phyloP scores from a whole-genome alignment of 495 filamentous ascomycete genomes.

The Echria macrotheca region DNA sequence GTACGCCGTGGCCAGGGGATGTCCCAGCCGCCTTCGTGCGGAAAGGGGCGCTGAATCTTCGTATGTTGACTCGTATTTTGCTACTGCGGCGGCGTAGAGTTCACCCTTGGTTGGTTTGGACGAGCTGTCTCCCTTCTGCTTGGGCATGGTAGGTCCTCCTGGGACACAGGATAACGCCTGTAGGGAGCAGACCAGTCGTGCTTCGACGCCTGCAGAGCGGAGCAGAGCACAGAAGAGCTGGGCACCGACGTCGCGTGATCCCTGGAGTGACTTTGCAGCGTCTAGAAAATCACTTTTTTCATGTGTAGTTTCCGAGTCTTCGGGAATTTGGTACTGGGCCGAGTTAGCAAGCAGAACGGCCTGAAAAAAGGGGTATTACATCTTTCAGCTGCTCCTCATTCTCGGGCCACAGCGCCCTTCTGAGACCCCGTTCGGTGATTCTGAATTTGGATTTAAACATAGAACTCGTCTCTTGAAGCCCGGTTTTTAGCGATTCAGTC shows the following conservation, averaged over 20 bases:
- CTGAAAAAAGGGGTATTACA: slow-evolving; percentile 31
- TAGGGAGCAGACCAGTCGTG: slow-evolving; percentile 89
- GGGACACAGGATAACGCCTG: slow-evolving; percentile 72
- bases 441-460: slow-evolving; percentile 61
- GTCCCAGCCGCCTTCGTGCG: slow-evolving; percentile 35
- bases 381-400: slow-evolving; percentile 53
- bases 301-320: slow-evolving; percentile 46
- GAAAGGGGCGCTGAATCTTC: slow-evolving; percentile 18
- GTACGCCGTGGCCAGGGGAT: slow-evolving; percentile 38
- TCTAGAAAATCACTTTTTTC: slow-evolving; percentile 65
- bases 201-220: slow-evolving; percentile 67
- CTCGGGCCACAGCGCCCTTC: slow-evolving; percentile 67
- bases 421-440: slow-evolving; percentile 65
- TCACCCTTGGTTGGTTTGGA: slow-evolving; percentile 24
- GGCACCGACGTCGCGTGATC: slow-evolving; percentile 83
- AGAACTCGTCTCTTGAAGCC: slow-evolving; percentile 62
- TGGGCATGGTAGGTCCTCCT: slow-evolving; percentile 43
- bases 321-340: slow-evolving; percentile 45
- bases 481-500: slow-evolving; percentile 70
- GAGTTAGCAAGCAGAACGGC: slow-evolving; percentile 20
- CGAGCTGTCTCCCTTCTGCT: slow-evolving; percentile 30
- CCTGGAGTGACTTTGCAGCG: slow-evolving; percentile 59
- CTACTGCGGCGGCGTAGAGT: slow-evolving; percentile 28
- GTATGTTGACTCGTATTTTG: slow-evolving; percentile 26
- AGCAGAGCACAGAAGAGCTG: slow-evolving; percentile 87